Evolutionary conservation across 1,284 basidiomycete genomes (phyloP).

Genomic region (Neonothopanus nambi): DNA sequence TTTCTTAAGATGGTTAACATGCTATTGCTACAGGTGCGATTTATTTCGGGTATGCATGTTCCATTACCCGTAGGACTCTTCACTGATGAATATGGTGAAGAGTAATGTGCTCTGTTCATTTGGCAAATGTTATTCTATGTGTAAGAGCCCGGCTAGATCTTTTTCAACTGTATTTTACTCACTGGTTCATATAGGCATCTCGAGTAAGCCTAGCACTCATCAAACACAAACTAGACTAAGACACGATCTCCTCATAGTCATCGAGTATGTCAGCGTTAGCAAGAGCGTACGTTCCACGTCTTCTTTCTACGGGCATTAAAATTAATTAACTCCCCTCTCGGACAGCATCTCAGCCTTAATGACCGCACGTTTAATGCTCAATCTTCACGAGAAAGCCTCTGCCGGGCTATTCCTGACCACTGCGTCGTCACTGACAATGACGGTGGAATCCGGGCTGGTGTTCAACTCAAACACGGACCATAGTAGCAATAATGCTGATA

Average conservation of each 20-base stretch:
- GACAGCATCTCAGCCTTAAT: constrained; percentile 5
- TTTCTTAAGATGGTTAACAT: not conserved
- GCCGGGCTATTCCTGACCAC: too few relatives aligned
- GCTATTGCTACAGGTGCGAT: not conserved
- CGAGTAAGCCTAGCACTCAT: not conserved
- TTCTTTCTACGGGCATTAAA: too few relatives aligned
- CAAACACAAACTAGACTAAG: not conserved
- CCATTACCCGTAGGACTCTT: too few relatives aligned
- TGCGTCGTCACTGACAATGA: too few relatives aligned
- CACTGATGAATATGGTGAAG: not conserved
- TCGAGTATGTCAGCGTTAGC: constrained; percentile 7
- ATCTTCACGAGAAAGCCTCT: constrained; percentile 3
- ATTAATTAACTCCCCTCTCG: not conserved
- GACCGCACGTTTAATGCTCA: constrained; percentile 5
- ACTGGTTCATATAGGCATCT: not conserved
- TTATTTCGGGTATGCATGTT: constrained; percentile 9
- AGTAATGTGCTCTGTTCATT: constrained; percentile 5
- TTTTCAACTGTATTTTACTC: not conserved
- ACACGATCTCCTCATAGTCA: not conserved
- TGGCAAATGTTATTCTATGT: constrained; percentile 4
- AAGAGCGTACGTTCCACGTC: not conserved
- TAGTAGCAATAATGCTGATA: too few relatives aligned
- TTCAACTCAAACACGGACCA: too few relatives aligned
- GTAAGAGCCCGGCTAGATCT: not conserved
- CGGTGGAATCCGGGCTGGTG: too few relatives aligned